These are phyloP conservation scores for Amanita pallidorosea DNA, from an alignment of 768 basidiomycete species.

Conservation along the genomic window DNA sequence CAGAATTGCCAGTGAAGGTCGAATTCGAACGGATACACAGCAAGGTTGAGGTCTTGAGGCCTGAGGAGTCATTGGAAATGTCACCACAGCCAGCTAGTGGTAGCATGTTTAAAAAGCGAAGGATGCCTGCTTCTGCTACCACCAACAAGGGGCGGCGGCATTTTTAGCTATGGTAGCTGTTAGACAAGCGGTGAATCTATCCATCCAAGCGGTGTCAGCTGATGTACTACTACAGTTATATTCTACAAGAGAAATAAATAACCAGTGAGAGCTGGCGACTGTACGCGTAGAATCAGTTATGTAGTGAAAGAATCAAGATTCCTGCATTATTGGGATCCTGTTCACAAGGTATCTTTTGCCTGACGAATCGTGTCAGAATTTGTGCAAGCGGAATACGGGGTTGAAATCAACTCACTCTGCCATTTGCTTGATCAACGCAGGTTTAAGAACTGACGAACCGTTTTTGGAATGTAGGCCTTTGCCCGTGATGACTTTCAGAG, in stretches of 20 bases:
- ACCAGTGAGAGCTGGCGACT: not conserved
- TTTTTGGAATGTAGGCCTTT: constrained; percentile 76
- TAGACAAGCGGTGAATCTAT: not conserved
- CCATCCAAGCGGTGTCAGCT: not conserved
- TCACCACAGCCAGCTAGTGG: constrained; percentile 1
- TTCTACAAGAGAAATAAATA: not conserved
- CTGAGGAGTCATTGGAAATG: constrained; percentile 1
- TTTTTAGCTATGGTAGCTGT: constrained; percentile 8
- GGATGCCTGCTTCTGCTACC: constrained; percentile 13
- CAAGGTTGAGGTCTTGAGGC: constrained; percentile 4
- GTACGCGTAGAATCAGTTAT: constrained; percentile 5
- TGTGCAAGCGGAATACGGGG: not conserved
- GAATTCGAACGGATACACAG: not conserved
- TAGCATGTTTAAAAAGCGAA: constrained; percentile 23
- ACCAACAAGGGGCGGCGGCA: constrained; percentile 19
- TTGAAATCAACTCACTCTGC: constrained; percentile 35
- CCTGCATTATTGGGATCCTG: constrained; percentile 72
- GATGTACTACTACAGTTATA: not conserved
- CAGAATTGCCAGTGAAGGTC: constrained; percentile 7
- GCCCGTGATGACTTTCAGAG: constrained; percentile 42
- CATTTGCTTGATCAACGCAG: constrained; percentile 71
- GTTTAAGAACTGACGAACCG: constrained; percentile 69
- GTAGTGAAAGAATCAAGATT: constrained; percentile 45
- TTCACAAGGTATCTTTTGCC: constrained; percentile 54
- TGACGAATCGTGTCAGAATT: constrained; percentile 15